A percentile compares a stretch with the other conserved stretches of the same genome.
Evolutionary conservation across 345 rosid genomes (phyloP).

Genomic region (Ricinus communis): DNA sequence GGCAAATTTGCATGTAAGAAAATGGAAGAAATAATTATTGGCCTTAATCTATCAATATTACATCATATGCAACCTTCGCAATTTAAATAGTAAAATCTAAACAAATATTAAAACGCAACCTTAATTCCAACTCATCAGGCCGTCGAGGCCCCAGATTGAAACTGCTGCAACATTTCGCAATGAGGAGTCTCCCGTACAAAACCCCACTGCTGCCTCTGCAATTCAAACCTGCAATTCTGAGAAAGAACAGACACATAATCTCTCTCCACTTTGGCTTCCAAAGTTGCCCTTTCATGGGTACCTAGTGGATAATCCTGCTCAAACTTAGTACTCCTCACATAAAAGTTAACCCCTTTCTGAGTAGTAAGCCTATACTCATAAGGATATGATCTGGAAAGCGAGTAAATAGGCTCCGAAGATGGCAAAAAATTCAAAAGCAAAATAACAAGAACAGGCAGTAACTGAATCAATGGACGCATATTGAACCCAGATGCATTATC

Average conservation of each 20-base stretch:
- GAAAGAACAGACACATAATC: constrained; percentile 68
- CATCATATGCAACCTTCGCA: not conserved
- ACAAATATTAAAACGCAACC: constrained; percentile 28
- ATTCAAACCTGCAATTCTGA: constrained; percentile 80
- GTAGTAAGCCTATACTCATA: constrained; percentile 75
- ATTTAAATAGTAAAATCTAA: constrained; percentile 2
- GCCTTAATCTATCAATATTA: constrained; percentile 4
- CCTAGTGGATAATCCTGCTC: constrained; percentile 68
- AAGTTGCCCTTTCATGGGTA: constrained; percentile 42
- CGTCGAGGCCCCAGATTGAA: constrained; percentile 33
- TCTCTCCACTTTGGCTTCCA: constrained; percentile 69
- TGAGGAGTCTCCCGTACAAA: constrained; percentile 81
- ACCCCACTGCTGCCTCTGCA: constrained; percentile 91
- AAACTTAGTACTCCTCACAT: constrained; percentile 71
- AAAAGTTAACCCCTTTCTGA: constrained; percentile 68
- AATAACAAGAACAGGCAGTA: constrained; percentile 72
- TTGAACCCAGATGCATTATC: constrained; percentile 66
- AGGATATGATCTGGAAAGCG: constrained; percentile 69
- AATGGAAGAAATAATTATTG: constrained; percentile 11
- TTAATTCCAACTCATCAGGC: constrained; percentile 43
- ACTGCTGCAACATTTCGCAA: constrained; percentile 65
- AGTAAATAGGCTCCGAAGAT: constrained; percentile 64
- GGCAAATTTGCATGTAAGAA: not conserved
- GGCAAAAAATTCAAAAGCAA: constrained; percentile 76
- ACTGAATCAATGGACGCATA: constrained; percentile 60